A percentile compares a stretch with the other conserved stretches of the same genome.
Evolutionary conservation across 176 grass and related monocot species (phyloP).

Genomic region (Oryza glumipatula): DNA sequence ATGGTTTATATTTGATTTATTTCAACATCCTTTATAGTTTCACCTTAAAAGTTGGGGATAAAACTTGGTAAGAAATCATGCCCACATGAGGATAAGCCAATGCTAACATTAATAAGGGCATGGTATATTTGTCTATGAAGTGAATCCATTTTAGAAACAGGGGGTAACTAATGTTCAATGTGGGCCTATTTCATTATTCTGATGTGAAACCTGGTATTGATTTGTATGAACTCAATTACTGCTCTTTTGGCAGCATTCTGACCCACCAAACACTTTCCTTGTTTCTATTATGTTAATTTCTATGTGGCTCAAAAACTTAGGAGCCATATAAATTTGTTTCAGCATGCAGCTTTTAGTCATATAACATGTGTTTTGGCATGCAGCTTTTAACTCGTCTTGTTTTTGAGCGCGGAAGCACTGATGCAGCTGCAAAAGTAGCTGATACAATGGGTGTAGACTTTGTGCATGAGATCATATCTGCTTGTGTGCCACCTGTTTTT

Average conservation of each 20-base stretch:
- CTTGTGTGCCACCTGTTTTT: conserved; percentile 95
- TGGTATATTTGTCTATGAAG: conserved; percentile 18
- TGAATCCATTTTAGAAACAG: conserved; percentile 29
- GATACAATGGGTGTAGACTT: conserved; percentile 94
- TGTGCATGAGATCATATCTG: conserved; percentile 91
- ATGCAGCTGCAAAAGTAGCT: conserved; percentile 88
- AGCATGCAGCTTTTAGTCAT: conserved; percentile 68
- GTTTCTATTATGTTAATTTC: conserved; percentile 27
- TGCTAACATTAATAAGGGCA: conserved; percentile 25
- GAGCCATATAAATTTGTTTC: conserved; percentile 41
- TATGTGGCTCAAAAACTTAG: not conserved
- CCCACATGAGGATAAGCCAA: not conserved
- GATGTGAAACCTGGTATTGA: not conserved
- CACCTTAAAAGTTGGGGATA: not conserved
- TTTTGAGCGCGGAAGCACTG: conserved; percentile 90
- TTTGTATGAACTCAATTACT: conserved; percentile 19
- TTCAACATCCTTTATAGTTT: conserved; percentile 18
- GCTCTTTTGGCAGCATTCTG: conserved; percentile 15
- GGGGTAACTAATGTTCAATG: conserved; percentile 13
- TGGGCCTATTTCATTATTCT: conserved; percentile 3
- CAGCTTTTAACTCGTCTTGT: conserved; percentile 95
- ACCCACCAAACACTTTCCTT: not conserved
- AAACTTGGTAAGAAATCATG: not conserved
- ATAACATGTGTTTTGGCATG: conserved; percentile 38
- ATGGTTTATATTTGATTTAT: not conserved